These are phyloP conservation scores for Hamigera avellanea DNA, from an alignment of 495 filamentous ascomycete species.

Conservation along the genomic window DNA sequence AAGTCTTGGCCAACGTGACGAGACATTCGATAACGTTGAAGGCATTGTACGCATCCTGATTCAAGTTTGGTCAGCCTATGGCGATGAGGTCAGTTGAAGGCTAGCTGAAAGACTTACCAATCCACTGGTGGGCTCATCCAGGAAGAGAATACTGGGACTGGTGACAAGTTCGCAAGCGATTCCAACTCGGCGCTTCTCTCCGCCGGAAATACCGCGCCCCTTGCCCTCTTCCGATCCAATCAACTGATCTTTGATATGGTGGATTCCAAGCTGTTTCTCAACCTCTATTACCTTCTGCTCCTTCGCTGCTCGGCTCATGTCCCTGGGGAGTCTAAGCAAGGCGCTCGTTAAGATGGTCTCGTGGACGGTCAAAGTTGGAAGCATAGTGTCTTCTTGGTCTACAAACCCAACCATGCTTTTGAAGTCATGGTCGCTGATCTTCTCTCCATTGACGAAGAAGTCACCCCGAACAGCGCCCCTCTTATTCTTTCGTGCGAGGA, in stretches of 20 bases:
- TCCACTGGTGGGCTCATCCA: constrained; percentile 94
- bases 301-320: constrained; percentile 80
- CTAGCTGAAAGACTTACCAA: constrained; percentile 27
- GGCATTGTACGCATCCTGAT: constrained; percentile 80
- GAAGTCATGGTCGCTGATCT: constrained; percentile 74
- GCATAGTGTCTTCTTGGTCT: constrained; percentile 96
- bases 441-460: constrained; percentile 91
- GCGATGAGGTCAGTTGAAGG: not conserved
- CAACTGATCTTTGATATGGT: constrained; percentile 80
- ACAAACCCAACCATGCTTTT: constrained; percentile 91
- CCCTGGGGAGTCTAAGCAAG: constrained; percentile 73
- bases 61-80: not conserved
- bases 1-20: constrained; percentile 87
- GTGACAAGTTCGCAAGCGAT: constrained; percentile 98
- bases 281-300: constrained; percentile 85
- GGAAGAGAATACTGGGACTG: constrained; percentile 91
- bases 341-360: constrained; percentile 96
- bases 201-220: constrained; percentile 90
- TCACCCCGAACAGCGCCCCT: constrained; percentile 66
- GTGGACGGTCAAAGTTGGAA: constrained; percentile 92
- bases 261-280: constrained; percentile 88
- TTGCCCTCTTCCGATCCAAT: constrained; percentile 97
- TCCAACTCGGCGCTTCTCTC: constrained; percentile 89
- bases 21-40: constrained; percentile 96
- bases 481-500: constrained; percentile 96